These are phyloP conservation scores for Emmonsiellopsis sp. DNA, from an alignment of 2,329 filamentous ascomycete species.

Conservation along the genomic window DNA sequence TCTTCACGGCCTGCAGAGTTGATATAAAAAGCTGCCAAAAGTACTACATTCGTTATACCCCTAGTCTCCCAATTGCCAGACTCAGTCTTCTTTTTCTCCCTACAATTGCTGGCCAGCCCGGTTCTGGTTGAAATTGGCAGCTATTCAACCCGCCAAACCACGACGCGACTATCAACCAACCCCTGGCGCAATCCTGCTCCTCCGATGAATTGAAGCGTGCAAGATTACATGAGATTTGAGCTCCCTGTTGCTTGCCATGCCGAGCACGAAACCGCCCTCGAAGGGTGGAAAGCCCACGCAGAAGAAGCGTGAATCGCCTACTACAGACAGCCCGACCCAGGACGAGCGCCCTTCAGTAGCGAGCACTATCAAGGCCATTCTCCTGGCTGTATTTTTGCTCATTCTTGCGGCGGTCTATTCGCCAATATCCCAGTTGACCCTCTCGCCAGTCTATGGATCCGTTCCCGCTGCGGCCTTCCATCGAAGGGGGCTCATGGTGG, in stretches of 20 bases:
- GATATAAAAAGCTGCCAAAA: too few relatives aligned
- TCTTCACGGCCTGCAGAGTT: too few relatives aligned
- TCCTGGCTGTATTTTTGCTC: slow-evolving; percentile 24
- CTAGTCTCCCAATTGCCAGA: too few relatives aligned
- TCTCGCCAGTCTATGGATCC: slow-evolving; percentile 82
- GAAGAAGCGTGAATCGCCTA: background rate
- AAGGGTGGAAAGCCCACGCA: background rate
- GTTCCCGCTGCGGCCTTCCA: slow-evolving; percentile 70
- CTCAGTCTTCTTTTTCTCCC: too few relatives aligned
- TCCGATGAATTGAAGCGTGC: background rate
- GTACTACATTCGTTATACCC: too few relatives aligned
- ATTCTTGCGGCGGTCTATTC: slow-evolving; percentile 32
- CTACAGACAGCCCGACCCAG: slow-evolving; percentile 7
- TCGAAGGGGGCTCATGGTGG: slow-evolving; percentile 53
- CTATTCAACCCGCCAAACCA: too few relatives aligned
- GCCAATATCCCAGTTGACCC: slow-evolving; percentile 49
- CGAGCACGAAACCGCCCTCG: background rate
- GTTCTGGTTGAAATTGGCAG: too few relatives aligned
- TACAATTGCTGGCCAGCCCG: too few relatives aligned
- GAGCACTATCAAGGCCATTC: slow-evolving; percentile 18
- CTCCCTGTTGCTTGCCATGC: background rate
- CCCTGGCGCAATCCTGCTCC: background rate
- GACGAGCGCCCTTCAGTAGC: slow-evolving; percentile 17
- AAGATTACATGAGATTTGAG: background rate
- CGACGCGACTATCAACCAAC: too few relatives aligned